phyloP scores from a whole-genome alignment of 2,329 filamentous ascomycete species.

The Colletotrichum sp. region DNA sequence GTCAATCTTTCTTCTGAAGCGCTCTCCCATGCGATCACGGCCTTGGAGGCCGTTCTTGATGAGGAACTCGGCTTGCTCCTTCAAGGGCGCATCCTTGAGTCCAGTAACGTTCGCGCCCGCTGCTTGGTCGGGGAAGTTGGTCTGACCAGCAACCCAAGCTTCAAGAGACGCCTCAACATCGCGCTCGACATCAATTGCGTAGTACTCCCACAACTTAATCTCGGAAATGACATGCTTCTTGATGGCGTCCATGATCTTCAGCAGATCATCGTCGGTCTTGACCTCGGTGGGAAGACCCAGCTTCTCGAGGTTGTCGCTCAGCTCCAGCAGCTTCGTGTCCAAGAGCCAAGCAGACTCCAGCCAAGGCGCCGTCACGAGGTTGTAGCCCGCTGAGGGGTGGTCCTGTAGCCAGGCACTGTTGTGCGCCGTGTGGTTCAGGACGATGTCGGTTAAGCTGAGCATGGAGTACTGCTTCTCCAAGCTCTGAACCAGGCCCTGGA shows the following conservation, averaged over 20 bases:
- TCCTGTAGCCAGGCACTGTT: slow-evolving; percentile 94
- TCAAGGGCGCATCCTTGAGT: slow-evolving; percentile 47
- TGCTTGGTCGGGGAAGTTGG: slow-evolving; percentile 55
- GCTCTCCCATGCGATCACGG: slow-evolving; percentile 76
- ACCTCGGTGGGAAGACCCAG: slow-evolving; percentile 79
- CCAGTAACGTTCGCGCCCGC: slow-evolving; percentile 46
- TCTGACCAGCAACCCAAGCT: slow-evolving; percentile 70
- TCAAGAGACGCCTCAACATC: slow-evolving; percentile 72
- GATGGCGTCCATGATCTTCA: slow-evolving; percentile 82
- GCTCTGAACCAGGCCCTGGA: slow-evolving; percentile 75
- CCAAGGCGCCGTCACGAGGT: slow-evolving; percentile 86
- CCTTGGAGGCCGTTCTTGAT: slow-evolving; percentile 72
- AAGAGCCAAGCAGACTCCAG: slow-evolving; percentile 67
- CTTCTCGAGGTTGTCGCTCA: slow-evolving; percentile 74
- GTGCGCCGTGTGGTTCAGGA: slow-evolving; percentile 96
- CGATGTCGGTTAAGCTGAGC: slow-evolving; percentile 91
- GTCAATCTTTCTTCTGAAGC: slow-evolving; percentile 75
- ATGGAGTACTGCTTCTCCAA: slow-evolving; percentile 87
- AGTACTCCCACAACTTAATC: slow-evolving; percentile 92
- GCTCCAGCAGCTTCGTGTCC: slow-evolving; percentile 68
- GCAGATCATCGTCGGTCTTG: slow-evolving; percentile 71
- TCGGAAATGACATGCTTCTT: slow-evolving; percentile 79
- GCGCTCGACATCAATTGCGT: slow-evolving; percentile 78
- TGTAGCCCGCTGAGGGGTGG: slow-evolving; percentile 96
- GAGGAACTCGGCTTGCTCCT: slow-evolving; percentile 65